Base-by-base conservation (phyloP, 352 stramenopile species). In the Phytophthora cajani region DNA sequence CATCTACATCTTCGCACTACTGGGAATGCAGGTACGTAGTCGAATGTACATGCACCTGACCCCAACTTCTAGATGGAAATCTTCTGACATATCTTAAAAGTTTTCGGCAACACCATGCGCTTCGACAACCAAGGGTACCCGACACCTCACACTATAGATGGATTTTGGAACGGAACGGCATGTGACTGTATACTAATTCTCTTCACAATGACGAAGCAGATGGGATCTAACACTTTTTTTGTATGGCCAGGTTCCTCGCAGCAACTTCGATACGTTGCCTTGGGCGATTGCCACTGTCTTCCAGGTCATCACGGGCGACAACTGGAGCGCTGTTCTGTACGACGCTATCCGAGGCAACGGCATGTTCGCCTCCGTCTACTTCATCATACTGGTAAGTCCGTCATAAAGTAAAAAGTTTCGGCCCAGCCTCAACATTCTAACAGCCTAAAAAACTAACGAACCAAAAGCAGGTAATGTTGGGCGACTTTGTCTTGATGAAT, bases 311-410 rank as follows among this genome's bases (percentile, higher is more conserved):
- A 92, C 93, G 17, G 92, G 91, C 7, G 95, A 98, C 44, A 96
- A 98, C 74, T 98, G 91, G 92, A 98, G 98, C 71, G 72, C 75
- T 40, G 79, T 98, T 54, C 95, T 98, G 92, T 98, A 98, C 71
- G 88, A 98, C 71, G 84, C 74, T 8, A 95, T 94, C 66, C 87
- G 87, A 12, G 80, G 79, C 25, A 93, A 87, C 63, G 79, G 77
- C 9, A 77, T 79, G 52, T 57, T 50, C 5, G 75, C 80, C 4
- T 78, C 74, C 14, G 17, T 94, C 38, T 98, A 98, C 80, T 95
- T 95, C 52, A 84, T 96, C 51, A 84, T 77, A 9, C 67, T 97
- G 50, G 84, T 91, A 53, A 53, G 47, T 44, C 12, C 36, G 11
- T n/a, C 36, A 12, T 0, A 44, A 11, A 49, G 23, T 27, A 44